Base-by-base conservation (phyloP, 345 rosid genomes). In the Eucalyptus pumila region DNA sequence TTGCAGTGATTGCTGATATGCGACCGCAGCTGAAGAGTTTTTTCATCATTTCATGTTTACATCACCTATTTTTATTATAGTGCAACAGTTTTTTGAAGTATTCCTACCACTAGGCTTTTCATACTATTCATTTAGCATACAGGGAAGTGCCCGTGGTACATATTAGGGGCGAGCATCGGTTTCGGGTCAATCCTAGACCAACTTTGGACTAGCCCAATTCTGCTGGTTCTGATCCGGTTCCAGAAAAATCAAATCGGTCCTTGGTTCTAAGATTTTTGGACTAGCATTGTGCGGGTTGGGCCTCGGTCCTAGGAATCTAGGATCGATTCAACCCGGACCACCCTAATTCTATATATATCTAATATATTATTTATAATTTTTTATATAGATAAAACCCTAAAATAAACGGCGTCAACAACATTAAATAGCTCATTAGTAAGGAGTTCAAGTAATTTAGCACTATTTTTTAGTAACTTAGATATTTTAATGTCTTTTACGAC, bases 201-300 rank as follows among this genome's bases (percentile, higher is more conserved):
- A 49, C 7, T 2, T 49, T 13, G 6, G 16, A 49, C 6, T 0
- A 0, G 14, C 5, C 49, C 49, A 48, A 48, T 2, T 11, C 5
- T 48, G 1, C 14, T 48, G 2, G 5, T 48, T 1, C 14, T 48
- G 1, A 2, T 48, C 50, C 0, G 5, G 6, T 49, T 49, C 16
- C 2, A 48, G 0, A 49, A 49, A 49, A 2, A 49, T 1, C 1
- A 1, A 0, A 0, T 13, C 6, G 16, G 1, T 13, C 51, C 1
- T 49, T 49, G 7, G 51, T 49, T 6, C 3, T 49, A 0, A 0
- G 51, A 49, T 49, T 49, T 49, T 2, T 49, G 1, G 6, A 49
- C 3, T 3, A 49, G 0, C 0, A 49, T 49, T 49, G 7, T 14
- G 1, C 1, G 0, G 3, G 7, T 49, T 49, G 6, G 3, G 14